phyloP scores from a whole-genome alignment of 805 yeast genomes.

The Huiozyma sinensis region DNA sequence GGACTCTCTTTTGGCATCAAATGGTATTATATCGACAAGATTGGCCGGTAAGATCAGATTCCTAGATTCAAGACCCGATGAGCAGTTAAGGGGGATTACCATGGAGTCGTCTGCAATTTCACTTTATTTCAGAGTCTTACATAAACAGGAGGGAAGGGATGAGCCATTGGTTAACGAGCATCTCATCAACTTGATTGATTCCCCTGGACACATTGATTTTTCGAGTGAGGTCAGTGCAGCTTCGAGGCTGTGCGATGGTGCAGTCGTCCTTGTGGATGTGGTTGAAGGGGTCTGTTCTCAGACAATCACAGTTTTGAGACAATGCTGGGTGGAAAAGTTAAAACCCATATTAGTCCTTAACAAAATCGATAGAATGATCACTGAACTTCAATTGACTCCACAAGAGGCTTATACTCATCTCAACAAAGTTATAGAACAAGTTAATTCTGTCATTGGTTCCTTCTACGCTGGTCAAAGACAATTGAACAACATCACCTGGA shows the following conservation, averaged over 20 bases:
- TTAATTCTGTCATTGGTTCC: slow-evolving; percentile 87
- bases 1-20: slow-evolving; percentile 85
- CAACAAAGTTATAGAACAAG: slow-evolving; percentile 75
- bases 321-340: slow-evolving; percentile 88
- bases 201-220: slow-evolving; percentile 99
- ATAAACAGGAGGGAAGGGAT: slow-evolving; percentile 31
- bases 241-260: slow-evolving; percentile 93
- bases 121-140: slow-evolving; percentile 68
- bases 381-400: slow-evolving; percentile 74
- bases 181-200: slow-evolving; percentile 84
- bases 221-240: slow-evolving; percentile 95
- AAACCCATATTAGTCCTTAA: slow-evolving; percentile 83
- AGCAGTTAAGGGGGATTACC: slow-evolving; percentile 90
- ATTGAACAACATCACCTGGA: slow-evolving; percentile 73
- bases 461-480: slow-evolving; percentile 88
- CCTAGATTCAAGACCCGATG: slow-evolving; percentile 90
- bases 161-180: slow-evolving; percentile 59
- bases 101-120: slow-evolving; percentile 97
- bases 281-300: slow-evolving; percentile 98
- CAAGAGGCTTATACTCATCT: slow-evolving; percentile 78
- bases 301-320: slow-evolving; percentile 87
- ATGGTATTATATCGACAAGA: slow-evolving; percentile 90
- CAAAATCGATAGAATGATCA: slow-evolving; percentile 77
- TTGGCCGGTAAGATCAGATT: slow-evolving; percentile 93
- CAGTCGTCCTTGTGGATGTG: slow-evolving; percentile 88